A percentile compares a stretch with the other conserved stretches of the same genome.
phyloP scores from a whole-genome alignment of 208 protist genomes.

The Leishmania guyanensis region DNA sequence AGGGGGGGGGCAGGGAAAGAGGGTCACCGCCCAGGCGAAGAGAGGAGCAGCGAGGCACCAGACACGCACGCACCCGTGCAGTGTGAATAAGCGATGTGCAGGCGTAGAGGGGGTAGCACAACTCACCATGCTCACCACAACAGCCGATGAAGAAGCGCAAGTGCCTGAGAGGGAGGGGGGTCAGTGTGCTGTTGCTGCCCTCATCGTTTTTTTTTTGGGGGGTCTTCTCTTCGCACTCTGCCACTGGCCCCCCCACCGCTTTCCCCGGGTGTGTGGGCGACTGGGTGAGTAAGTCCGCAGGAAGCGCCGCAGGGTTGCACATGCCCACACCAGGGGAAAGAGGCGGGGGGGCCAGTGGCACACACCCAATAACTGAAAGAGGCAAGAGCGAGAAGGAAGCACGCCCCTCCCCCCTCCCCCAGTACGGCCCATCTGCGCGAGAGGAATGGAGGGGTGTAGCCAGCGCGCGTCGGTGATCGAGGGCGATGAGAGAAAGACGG shows the following conservation, averaged over 20 bases:
- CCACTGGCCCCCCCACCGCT: too few species aligned
- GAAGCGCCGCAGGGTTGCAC: too few species aligned
- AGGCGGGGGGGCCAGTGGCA: too few species aligned
- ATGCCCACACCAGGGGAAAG: too few species aligned
- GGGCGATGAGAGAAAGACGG: background rate
- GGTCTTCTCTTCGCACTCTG: too few species aligned
- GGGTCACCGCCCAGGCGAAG: background rate
- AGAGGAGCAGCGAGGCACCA: background rate
- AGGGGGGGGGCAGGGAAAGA: background rate
- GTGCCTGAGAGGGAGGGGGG: background rate
- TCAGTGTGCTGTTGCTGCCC: background rate
- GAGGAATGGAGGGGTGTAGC: too few species aligned
- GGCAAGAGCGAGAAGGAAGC: too few species aligned
- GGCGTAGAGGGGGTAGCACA: background rate
- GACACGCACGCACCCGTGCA: background rate
- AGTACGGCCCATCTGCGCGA: too few species aligned
- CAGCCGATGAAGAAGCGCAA: background rate
- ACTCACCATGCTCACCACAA: background rate
- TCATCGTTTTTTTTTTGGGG: background rate
- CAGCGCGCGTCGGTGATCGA: background rate
- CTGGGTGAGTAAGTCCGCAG: too few species aligned
- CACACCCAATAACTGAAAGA: too few species aligned
- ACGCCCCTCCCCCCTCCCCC: too few species aligned
- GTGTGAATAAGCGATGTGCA: background rate
- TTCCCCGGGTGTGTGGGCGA: too few species aligned